phyloP scores from a whole-genome alignment of 129 eudicot species.

The Artemisia tridentata region DNA sequence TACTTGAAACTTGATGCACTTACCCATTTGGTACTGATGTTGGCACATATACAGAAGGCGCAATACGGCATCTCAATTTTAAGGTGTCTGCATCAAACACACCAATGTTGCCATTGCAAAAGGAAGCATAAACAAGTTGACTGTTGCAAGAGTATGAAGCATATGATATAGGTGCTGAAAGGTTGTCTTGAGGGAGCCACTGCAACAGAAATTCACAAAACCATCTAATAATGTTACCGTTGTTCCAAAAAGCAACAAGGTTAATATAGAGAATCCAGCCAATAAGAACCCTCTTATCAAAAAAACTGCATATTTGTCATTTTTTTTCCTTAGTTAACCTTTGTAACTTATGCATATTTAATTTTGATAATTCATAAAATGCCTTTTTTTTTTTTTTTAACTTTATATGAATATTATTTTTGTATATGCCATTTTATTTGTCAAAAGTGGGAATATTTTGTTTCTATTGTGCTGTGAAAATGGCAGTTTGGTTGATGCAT shows the following conservation, averaged over 20 bases:
- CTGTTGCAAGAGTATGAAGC: conserved; percentile 87
- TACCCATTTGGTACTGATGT: conserved; percentile 64
- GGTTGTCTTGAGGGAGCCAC: conserved; percentile 86
- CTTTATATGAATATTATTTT: too few species aligned
- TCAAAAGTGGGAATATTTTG: too few species aligned
- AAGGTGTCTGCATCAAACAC: conserved; percentile 75
- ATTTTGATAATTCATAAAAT: too few species aligned
- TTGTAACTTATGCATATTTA: too few species aligned
- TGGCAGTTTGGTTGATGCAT: too few species aligned
- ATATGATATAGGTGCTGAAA: conserved; percentile 76
- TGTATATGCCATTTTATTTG: too few species aligned
- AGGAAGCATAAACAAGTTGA: conserved; percentile 67
- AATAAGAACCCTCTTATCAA: too few species aligned
- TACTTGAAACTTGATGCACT: conserved; percentile 26
- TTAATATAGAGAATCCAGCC: too few species aligned
- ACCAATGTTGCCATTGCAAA: conserved; percentile 76
- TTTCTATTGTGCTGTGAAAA: too few species aligned
- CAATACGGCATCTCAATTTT: conserved; percentile 69
- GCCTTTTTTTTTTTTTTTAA: too few species aligned
- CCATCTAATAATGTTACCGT: neutral
- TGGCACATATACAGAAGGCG: conserved; percentile 63
- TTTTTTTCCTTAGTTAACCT: too few species aligned
- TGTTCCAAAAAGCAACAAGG: neutral
- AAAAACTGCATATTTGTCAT: too few species aligned
- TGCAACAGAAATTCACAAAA: conserved; percentile 14